These are phyloP conservation scores for Mortierella claussenii DNA, from an alignment of 192 early-diverging fungal genomes.

Conservation along the genomic window DNA sequence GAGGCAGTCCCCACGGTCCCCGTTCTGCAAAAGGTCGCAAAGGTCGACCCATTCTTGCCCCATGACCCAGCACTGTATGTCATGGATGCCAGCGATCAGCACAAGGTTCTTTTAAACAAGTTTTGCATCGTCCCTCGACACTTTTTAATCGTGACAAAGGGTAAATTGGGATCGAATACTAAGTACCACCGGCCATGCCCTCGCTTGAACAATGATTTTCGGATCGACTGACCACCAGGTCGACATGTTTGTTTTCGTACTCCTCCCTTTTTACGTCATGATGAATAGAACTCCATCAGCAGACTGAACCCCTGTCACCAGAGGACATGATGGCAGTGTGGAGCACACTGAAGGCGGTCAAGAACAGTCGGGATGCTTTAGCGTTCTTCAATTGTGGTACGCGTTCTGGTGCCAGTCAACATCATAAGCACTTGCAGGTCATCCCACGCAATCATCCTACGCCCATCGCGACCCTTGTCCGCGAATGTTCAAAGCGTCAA, in stretches of 20 bases:
- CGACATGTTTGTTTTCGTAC: too few relatives aligned
- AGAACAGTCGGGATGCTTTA: slow-evolving; percentile 31
- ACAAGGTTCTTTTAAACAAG: slow-evolving; percentile 66
- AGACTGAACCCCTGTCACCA: slow-evolving; percentile 60
- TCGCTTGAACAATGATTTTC: too few relatives aligned
- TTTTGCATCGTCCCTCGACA: slow-evolving; percentile 65
- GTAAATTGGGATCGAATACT: too few relatives aligned
- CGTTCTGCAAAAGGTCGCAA: slow-evolving; percentile 16
- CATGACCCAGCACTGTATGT: slow-evolving; percentile 61
- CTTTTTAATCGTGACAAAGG: slow-evolving; percentile 66
- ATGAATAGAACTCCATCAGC: slow-evolving; percentile 59
- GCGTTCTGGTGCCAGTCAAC: slow-evolving; percentile 65
- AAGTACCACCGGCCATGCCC: too few relatives aligned
- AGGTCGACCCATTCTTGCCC: slow-evolving; percentile 60
- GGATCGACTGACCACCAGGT: too few relatives aligned
- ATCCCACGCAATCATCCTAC: slow-evolving; percentile 54
- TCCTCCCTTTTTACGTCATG: too few relatives aligned
- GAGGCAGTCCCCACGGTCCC: slow-evolving; percentile 18
- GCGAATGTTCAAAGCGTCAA: slow-evolving; percentile 43
- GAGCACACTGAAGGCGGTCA: slow-evolving; percentile 41
- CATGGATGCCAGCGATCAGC: slow-evolving; percentile 47
- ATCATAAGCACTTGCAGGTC: slow-evolving; percentile 70
- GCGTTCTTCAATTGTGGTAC: slow-evolving; percentile 70
- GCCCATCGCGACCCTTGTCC: slow-evolving; percentile 56
- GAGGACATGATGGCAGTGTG: slow-evolving; percentile 57